Base-by-base conservation (phyloP, 805 yeast species). In the Barnettozyma pratensis region DNA sequence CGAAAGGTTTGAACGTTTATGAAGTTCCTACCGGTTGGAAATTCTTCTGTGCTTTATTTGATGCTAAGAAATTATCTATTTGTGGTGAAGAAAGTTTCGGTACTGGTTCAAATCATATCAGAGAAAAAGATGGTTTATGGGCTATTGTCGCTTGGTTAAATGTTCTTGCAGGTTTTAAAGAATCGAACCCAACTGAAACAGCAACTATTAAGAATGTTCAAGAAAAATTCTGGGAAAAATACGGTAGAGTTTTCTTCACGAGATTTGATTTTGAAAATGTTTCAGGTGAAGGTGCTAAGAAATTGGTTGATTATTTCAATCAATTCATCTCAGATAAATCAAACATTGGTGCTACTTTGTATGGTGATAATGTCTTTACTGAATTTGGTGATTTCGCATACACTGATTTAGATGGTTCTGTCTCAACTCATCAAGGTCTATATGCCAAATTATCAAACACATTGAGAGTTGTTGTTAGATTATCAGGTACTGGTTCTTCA, bases 11-110 rank as follows among this genome's bases (percentile, higher is more conserved):
- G 55, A 70, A 83, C 44, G 73, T 83, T 53, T 92, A 92, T 68
- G 99, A 94, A 70, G 98, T 94, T 6, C 99, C 99, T 47, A 92
- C 99, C 19, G 99, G 98, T 35, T 92, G 99, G 99, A 92, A 92
- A 70, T 92, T 92, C 66, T 92, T 92, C 79, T 91, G 98, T 70
- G 92, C 96, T 5, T 72, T 92, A 56, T 92, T 92, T 61, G 99
- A 92, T 65, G 91, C 96, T 37, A 81, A 88, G 62, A 91, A 90
- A 71, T 77, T 92, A 59, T 87, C 96, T 50, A 92, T 92, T 63
- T 92, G 99, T 71, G 99, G 99, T 59, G 99, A 92, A 70, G 99
- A 92, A 72, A 85, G 96, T 31, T 92, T 92, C 61, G 99, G 99
- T 62, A 92, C 99, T 30, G 99, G 99, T 41, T 90, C 97, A 19